These are phyloP conservation scores for Penicillium cinerascens DNA, from an alignment of 495 filamentous ascomycete species.

Conservation along the genomic window DNA sequence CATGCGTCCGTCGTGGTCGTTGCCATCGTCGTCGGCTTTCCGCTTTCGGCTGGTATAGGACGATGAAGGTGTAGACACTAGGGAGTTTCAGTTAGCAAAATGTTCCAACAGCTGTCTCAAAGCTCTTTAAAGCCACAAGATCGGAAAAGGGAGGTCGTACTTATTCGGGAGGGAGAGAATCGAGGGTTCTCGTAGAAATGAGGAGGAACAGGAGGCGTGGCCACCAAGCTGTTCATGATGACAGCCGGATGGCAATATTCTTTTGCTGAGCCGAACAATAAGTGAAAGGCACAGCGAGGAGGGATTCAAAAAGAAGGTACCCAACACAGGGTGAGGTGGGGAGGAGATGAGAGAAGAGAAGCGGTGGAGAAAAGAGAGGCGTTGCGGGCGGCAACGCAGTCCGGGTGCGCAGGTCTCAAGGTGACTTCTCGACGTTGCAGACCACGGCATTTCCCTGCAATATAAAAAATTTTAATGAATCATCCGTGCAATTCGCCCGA, in stretches of 20 bases:
- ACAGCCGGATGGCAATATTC: constrained; percentile 35
- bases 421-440: constrained; percentile 24
- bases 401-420: constrained; percentile 28
- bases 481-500: background rate
- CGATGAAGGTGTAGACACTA: constrained; percentile 55
- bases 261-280: constrained; percentile 3
- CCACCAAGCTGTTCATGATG: constrained; percentile 63
- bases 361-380: constrained; percentile 36
- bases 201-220: constrained; percentile 66
- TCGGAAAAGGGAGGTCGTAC: constrained; percentile 43
- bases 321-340: constrained; percentile 37
- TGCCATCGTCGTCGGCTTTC: constrained; percentile 78
- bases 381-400: constrained; percentile 47
- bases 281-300: constrained; percentile 9
- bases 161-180: constrained; percentile 65
- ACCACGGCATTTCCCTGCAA: constrained; percentile 17
- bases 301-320: constrained; percentile 30
- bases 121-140: background rate
- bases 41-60: constrained; percentile 66
- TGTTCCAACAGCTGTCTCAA: background rate
- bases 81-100: constrained; percentile 17
- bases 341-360: constrained; percentile 41
- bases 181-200: constrained; percentile 71
- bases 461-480: background rate
- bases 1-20: constrained; percentile 73